These are phyloP conservation scores for Suillus cothurnatus DNA, from an alignment of 768 basidiomycete genomes.

Conservation along the genomic window DNA sequence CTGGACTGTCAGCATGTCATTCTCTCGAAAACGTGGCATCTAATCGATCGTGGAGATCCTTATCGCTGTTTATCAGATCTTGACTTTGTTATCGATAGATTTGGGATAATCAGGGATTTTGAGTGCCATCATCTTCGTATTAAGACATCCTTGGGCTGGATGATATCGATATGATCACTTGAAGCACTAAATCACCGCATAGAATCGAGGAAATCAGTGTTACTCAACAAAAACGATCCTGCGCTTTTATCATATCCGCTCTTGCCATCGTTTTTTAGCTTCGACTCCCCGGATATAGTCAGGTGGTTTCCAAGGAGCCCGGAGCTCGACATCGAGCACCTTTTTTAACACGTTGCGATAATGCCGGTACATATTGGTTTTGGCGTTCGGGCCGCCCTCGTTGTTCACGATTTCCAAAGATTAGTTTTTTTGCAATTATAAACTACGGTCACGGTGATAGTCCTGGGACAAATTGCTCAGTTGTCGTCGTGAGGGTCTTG, in stretches of 20 bases:
- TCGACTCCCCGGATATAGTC: constrained; percentile 52
- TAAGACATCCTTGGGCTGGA: constrained; percentile 33
- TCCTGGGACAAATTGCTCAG: too few species aligned
- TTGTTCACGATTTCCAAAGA: too few species aligned
- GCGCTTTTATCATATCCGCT: constrained; percentile 32
- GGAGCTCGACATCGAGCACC: constrained; percentile 51
- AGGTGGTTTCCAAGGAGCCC: constrained; percentile 43
- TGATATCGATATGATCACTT: neutral
- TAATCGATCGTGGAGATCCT: constrained; percentile 1
- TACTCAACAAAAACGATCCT: constrained; percentile 44
- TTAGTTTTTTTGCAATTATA: too few species aligned
- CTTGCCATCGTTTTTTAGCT: constrained; percentile 35
- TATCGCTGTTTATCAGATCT: neutral
- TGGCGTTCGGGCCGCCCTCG: too few species aligned
- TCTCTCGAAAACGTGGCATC: constrained; percentile 5
- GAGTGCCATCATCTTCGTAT: constrained; percentile 30
- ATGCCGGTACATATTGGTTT: neutral
- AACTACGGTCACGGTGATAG: too few species aligned
- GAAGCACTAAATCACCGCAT: too few species aligned
- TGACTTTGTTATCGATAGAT: constrained; percentile 7
- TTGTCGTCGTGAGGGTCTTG: too few species aligned
- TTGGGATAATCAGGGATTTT: too few species aligned
- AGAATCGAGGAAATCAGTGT: neutral
- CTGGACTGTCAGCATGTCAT: neutral
- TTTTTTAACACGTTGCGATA: constrained; percentile 47